phyloP scores from a whole-genome alignment of 1,139 yeast species.

The Yamadazyma triangularis region DNA sequence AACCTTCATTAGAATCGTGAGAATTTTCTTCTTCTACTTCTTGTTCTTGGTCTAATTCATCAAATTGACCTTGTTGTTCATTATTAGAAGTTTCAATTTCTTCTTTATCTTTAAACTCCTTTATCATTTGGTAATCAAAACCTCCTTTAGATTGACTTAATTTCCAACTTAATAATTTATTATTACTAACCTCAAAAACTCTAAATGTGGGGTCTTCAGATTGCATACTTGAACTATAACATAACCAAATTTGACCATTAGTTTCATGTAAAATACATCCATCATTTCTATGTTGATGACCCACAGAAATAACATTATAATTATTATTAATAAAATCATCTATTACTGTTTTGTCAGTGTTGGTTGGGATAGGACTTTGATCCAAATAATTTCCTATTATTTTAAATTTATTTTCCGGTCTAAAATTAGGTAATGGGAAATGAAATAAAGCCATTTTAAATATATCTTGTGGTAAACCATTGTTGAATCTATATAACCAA shows the following conservation, averaged over 20 bases:
- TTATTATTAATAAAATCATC: conserved; percentile 35
- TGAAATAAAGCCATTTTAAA: conserved; percentile 45
- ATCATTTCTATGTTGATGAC: conserved; percentile 55
- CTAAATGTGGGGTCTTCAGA: conserved; percentile 30
- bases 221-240: conserved; percentile 33
- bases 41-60: not conserved
- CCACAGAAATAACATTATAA: conserved; percentile 45
- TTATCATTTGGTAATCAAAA: conserved; percentile 33
- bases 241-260: conserved; percentile 27
- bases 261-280: conserved; percentile 37
- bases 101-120: conserved; percentile 7
- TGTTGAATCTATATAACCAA: conserved; percentile 20
- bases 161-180: conserved; percentile 37
- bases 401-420: conserved; percentile 46
- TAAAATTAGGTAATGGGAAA: conserved; percentile 47
- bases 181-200: conserved; percentile 26
- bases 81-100: not conserved
- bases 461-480: conserved; percentile 6
- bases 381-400: conserved; percentile 48
- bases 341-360: conserved; percentile 29
- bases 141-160: conserved; percentile 24
- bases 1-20: too few species aligned
- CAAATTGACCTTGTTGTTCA: not conserved
- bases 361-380: conserved; percentile 33
- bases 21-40: not conserved